A percentile compares a stretch with the other conserved stretches of the same genome.
These are phyloP conservation scores for Salvia hispanica DNA, from an alignment of 257 asterid species.

Conservation along the genomic window DNA sequence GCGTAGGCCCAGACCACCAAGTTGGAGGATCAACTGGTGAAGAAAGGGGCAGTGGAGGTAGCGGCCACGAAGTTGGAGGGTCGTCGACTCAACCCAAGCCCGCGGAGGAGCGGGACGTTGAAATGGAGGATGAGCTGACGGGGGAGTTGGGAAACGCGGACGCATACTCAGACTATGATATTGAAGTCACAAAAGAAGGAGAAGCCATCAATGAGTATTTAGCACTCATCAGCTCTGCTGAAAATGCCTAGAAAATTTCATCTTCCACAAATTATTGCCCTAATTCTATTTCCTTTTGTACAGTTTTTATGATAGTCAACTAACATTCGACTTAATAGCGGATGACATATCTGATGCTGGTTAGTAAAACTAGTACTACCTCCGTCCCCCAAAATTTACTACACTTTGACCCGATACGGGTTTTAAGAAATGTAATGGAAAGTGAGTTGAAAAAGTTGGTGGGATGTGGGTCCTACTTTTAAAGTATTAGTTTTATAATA, in stretches of 20 bases:
- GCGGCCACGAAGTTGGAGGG: constrained; percentile 30
- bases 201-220: constrained; percentile 80
- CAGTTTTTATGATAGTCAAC: constrained; percentile 1
- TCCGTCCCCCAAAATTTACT: too few species aligned
- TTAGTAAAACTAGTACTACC: constrained; percentile 1
- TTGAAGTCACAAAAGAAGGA: constrained; percentile 78
- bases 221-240: constrained; percentile 52
- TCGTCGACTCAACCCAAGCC: constrained; percentile 25
- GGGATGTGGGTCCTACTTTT: too few species aligned
- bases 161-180: constrained; percentile 82
- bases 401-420: too few species aligned
- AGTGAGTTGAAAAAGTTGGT: too few species aligned
- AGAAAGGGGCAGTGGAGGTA: constrained; percentile 23
- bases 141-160: constrained; percentile 62
- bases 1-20: constrained; percentile 17
- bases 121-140: constrained; percentile 83
- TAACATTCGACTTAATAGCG: not conserved
- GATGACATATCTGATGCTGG: not conserved
- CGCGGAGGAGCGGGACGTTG: constrained; percentile 51
- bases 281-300: not conserved
- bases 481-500: too few species aligned
- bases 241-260: constrained; percentile 14
- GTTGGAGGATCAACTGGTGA: constrained; percentile 27
- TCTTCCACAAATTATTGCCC: not conserved
- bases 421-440: too few species aligned